Evolutionary conservation across 306 rosid genomes (phyloP), one percentile per base, ranked within the genome.

Genomic region (Gastrolobium bilobum): DNA sequence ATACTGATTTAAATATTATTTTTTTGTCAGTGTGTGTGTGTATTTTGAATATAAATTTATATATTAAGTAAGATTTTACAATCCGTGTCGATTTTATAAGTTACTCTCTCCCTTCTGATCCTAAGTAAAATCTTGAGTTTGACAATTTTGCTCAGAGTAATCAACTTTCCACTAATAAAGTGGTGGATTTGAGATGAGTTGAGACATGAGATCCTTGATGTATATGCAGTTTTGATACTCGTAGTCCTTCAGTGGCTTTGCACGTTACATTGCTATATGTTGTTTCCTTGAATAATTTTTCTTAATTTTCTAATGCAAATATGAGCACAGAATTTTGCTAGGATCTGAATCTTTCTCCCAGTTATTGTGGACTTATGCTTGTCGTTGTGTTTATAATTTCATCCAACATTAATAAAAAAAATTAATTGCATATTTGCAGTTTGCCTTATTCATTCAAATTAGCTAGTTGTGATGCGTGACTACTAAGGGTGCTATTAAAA

Each of bases 181-280:
- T 48, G 35, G 58, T 7, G 8, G 69, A 58, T 69, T 46, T 82
- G 61, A 4, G 10, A 59, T 50, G 67, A 53, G 13, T 67, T 58
- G 47, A 67, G 56, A 66, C 60, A 4, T 44, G 6, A 78, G 69
- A 68, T 76, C 47, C 7, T 47, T 64, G 50, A 73, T 66, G 6
- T 33, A 33, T 20, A 64, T 26, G 10, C 30, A 1, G 26, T 52
- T 80, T 29, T 57, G 20, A 44, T 38, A 38, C 14, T 65, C 4
- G 2, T 64, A 73, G 37, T 66, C 29, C 76, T 54, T n/a, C 30
- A 31, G 4, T 54, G 46, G 75, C 4, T 67, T 15, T 56, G 54
- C 31, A 6, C 34, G 44, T 54, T 78, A 56, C 6, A 42, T 47
- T 58, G 39, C 10, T 26, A 68, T 46, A 11, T 46, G 46, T 29